Evolutionary conservation across 345 rosid genomes (phyloP).

Genomic region (Abelmoschus esculentus): DNA sequence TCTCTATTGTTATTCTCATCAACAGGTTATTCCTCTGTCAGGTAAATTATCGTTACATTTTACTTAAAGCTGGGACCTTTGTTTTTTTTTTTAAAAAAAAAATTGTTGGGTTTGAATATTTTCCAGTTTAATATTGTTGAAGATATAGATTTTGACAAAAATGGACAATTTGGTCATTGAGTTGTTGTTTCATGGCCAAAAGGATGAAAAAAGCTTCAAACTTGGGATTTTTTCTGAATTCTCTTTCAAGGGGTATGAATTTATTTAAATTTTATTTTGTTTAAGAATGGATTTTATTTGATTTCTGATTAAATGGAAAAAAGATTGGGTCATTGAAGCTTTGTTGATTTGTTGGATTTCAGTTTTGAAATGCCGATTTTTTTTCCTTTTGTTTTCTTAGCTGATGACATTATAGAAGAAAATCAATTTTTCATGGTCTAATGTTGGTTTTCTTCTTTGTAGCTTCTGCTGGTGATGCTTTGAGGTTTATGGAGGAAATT

Average conservation of each 20-base stretch:
- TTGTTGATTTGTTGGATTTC: not conserved
- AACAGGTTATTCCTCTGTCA: not conserved
- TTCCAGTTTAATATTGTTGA: not conserved
- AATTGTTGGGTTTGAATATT: not conserved
- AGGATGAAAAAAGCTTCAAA: not conserved
- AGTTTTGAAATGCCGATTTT: not conserved
- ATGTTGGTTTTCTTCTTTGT: conserved; percentile 2
- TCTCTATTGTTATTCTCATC: not conserved
- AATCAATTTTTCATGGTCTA: not conserved
- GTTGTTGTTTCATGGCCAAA: not conserved
- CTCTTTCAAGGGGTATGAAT: no score
- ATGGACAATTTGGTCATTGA: not conserved
- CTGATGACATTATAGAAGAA: not conserved
- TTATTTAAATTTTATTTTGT: not conserved
- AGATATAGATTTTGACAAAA: not conserved
- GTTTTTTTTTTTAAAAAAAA: not conserved
- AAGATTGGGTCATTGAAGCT: not conserved
- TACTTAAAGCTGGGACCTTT: not conserved
- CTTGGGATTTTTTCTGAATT: not conserved
- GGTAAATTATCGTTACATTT: not conserved
- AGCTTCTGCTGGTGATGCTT: not conserved
- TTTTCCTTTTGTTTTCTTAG: not conserved
- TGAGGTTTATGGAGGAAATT: not conserved
- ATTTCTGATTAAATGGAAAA: not conserved
- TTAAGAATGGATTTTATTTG: not conserved